A percentile compares a stretch with the other conserved stretches of the same genome.
These are phyloP conservation scores for Cylindrotheca fusiformis DNA, from an alignment of 108 stramenopile species.

Conservation along the genomic window DNA sequence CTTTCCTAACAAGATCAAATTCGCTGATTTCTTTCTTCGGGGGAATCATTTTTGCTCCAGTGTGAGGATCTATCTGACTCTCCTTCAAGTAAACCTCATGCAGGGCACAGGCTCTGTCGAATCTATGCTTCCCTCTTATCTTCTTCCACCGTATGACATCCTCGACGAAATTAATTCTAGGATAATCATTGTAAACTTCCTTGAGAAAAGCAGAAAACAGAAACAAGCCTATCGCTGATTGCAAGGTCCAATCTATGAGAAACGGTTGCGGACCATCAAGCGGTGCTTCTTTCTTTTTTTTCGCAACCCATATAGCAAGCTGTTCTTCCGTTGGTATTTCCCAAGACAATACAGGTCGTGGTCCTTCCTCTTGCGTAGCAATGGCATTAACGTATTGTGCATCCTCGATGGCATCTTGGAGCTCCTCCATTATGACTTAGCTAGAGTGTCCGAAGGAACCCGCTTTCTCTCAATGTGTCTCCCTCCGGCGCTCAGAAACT, in stretches of 20 bases:
- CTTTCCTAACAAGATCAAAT: conserved; percentile 33
- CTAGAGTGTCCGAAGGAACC: no score
- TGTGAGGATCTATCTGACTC: conserved; percentile 9
- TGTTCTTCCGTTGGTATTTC: conserved; percentile 67
- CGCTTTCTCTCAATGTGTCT: no score
- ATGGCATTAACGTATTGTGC: conserved; percentile 89
- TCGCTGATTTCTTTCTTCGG: conserved; percentile 53
- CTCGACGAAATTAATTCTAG: conserved; percentile 75
- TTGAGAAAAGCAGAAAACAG: conserved; percentile 73
- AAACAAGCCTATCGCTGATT: conserved; percentile 59
- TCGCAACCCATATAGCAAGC: conserved; percentile 48
- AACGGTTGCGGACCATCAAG: conserved; percentile 34
- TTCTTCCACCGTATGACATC: conserved; percentile 60
- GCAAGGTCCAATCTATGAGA: conserved; percentile 56
- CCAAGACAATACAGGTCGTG: conserved; percentile 74
- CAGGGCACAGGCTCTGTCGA: conserved; percentile 42
- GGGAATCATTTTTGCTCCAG: conserved; percentile 23
- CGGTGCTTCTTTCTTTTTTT: conserved; percentile 8
- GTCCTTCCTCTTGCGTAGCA: conserved; percentile 70
- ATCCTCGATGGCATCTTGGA: conserved; percentile 89
- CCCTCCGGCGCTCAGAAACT: no score
- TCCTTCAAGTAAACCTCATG: conserved; percentile 25
- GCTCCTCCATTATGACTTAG: conserved; percentile 69
- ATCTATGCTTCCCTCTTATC: conserved; percentile 38
- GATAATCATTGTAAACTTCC: conserved; percentile 53